phyloP scores from a whole-genome alignment of 768 basidiomycete genomes.

The Auriscalpium vulgare region DNA sequence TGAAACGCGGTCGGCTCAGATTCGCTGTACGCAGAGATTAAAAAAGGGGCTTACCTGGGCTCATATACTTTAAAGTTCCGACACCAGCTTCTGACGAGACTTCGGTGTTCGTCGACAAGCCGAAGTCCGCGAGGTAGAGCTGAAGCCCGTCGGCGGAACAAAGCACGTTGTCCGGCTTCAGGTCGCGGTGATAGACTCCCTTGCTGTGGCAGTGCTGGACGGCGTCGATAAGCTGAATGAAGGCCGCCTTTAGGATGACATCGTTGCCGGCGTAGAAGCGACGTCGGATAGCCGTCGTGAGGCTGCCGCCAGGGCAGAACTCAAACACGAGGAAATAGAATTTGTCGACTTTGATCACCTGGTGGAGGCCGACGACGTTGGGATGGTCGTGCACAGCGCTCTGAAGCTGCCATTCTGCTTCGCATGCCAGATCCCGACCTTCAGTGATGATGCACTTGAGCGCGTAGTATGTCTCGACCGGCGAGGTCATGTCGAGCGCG shows the following conservation, averaged over 20 bases:
- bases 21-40: neutral
- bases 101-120: constrained; percentile 21
- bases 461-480: neutral
- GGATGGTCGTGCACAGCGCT: neutral
- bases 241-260: constrained; percentile 34
- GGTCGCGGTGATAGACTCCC: constrained; percentile 44
- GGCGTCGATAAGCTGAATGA: constrained; percentile 41
- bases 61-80: constrained; percentile 25
- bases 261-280: constrained; percentile 32
- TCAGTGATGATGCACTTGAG: neutral
- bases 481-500: neutral
- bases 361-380: constrained; percentile 8
- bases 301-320: constrained; percentile 27
- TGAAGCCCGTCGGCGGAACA: constrained; percentile 29
- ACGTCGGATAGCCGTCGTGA: constrained; percentile 33
- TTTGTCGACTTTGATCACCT: neutral
- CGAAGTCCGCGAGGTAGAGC: constrained; percentile 44
- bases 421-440: neutral
- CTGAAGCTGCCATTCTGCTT: constrained; percentile 6
- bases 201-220: constrained; percentile 37
- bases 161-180: constrained; percentile 45
- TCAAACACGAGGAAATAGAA: constrained; percentile 21
- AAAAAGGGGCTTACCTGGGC: constrained; percentile 21
- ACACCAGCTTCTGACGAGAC: constrained; percentile 13
- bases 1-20: neutral